A percentile compares a stretch with the other conserved stretches of the same genome.
phyloP scores from a whole-genome alignment of 768 basidiomycete genomes.

The Coprinopsis sp. region DNA sequence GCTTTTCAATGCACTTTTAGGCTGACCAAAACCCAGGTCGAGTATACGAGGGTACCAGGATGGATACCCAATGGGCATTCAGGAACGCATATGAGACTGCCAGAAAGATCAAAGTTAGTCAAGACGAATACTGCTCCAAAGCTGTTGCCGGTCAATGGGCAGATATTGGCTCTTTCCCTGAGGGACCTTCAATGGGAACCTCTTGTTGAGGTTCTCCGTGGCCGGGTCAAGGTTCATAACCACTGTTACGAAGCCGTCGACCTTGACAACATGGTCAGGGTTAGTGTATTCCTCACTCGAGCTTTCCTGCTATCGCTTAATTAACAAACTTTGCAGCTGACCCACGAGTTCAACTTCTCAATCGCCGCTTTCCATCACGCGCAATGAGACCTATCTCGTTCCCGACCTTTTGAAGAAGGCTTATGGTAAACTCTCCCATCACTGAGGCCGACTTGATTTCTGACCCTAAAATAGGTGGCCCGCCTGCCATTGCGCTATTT shows the following conservation, averaged over 20 bases:
- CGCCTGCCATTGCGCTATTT: conserved; percentile 75
- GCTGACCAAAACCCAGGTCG: conserved; percentile 24
- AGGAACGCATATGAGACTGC: conserved; percentile 63
- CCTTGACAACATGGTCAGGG: conserved; percentile 62
- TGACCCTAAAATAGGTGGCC: conserved; percentile 34
- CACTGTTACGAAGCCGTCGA: conserved; percentile 65
- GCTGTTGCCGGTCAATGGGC: conserved; percentile 45
- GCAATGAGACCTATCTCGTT: conserved; percentile 82
- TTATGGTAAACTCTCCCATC: conserved; percentile 39
- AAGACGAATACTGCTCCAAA: conserved; percentile 58
- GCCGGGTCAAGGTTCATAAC: conserved; percentile 67
- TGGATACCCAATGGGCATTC: conserved; percentile 68
- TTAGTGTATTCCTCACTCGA: conserved; percentile 19
- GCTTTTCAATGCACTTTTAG: conserved; percentile 6
- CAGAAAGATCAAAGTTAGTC: conserved; percentile 53
- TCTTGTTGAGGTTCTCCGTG: conserved; percentile 71
- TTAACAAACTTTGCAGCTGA: conserved; percentile 36
- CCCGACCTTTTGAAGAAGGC: conserved; percentile 71
- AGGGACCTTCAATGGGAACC: conserved; percentile 71
- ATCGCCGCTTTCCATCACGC: conserved; percentile 78
- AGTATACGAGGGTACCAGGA: conserved; percentile 45
- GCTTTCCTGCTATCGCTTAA: not conserved
- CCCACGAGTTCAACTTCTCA: conserved; percentile 67
- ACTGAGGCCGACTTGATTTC: not conserved
- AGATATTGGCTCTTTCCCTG: conserved; percentile 52